Conservation (phyloP, 1,139 yeast species). For the Insectozyma bohioensis region DNA sequence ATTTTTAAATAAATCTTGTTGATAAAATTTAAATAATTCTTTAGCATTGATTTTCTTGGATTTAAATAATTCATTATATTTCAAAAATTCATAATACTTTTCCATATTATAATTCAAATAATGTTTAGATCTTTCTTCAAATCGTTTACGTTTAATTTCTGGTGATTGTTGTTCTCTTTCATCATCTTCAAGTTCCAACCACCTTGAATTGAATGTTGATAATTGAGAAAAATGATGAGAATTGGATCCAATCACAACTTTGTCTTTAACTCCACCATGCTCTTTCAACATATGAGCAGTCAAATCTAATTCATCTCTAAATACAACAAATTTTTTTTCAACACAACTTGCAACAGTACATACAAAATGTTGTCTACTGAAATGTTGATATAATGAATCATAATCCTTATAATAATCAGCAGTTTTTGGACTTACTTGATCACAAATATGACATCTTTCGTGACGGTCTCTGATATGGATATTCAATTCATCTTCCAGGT, state of each 20-base stretch:
- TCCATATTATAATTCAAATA: slow-evolving; percentile 57
- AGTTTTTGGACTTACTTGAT: slow-evolving; percentile 57
- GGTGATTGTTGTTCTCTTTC: slow-evolving; percentile 35
- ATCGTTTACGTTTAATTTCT: slow-evolving; percentile 58
- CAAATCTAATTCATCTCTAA: slow-evolving; percentile 80
- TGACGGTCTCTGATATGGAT: slow-evolving; percentile 82
- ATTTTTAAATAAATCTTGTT: slow-evolving; percentile 43
- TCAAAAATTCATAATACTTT: slow-evolving; percentile 49
- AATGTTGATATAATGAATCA: slow-evolving; percentile 72
- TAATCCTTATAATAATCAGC: slow-evolving; percentile 84
- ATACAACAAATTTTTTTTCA: slow-evolving; percentile 89
- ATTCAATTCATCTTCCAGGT: slow-evolving; percentile 85
- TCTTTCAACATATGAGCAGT: slow-evolving; percentile 86
- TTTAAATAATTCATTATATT: slow-evolving; percentile 49
- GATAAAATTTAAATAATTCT: slow-evolving; percentile 52
- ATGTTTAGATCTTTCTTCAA: slow-evolving; percentile 85
- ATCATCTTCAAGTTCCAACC: slow-evolving; percentile 11
- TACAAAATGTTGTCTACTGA: slow-evolving; percentile 67
- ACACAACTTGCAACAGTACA: slow-evolving; percentile 83
- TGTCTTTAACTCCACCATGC: slow-evolving; percentile 58
- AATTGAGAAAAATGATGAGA: slow-evolving; percentile 58
- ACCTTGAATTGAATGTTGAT: slow-evolving; percentile 47
- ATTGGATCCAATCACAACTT: slow-evolving; percentile 44
- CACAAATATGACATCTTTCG: slow-evolving; percentile 90
- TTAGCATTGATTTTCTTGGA: slow-evolving; percentile 47